Conservation (phyloP, 192 early-diverging fungal genomes). For the Radiomyces spectabilis region DNA sequence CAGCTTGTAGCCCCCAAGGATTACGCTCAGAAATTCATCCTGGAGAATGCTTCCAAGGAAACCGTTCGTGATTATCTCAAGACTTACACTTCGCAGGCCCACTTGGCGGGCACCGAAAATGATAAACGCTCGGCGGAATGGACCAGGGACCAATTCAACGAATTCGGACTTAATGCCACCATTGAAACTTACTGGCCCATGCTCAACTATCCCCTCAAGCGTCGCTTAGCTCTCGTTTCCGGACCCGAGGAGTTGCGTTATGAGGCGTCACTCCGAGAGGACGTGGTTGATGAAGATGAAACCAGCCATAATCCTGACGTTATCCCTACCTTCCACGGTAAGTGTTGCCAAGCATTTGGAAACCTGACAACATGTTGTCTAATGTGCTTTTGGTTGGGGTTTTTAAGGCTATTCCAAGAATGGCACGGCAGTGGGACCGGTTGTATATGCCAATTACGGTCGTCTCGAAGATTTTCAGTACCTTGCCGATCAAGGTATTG, state of each 20-base stretch:
- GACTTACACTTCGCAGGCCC: conserved; percentile 49
- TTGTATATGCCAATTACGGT: conserved; percentile 67
- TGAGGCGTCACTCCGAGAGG: conserved; percentile 49
- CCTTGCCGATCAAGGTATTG: conserved; percentile 35
- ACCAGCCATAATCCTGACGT: conserved; percentile 46
- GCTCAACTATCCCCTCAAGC: conserved; percentile 47
- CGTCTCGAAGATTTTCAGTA: conserved; percentile 43
- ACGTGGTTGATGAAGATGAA: conserved; percentile 47
- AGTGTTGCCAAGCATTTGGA: too few species aligned
- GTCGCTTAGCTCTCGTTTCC: conserved; percentile 44
- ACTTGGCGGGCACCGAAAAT: conserved; percentile 41
- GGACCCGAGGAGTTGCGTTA: conserved; percentile 33
- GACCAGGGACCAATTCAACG: conserved; percentile 43
- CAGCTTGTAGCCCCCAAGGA: too few species aligned
- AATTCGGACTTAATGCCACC: conserved; percentile 45
- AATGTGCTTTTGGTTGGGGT: neutral
- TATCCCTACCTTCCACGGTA: conserved; percentile 57
- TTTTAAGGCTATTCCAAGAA: conserved; percentile 38
- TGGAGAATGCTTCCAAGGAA: conserved; percentile 11
- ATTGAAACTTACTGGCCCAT: conserved; percentile 54
- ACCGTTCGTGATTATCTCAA: conserved; percentile 35
- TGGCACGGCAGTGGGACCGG: conserved; percentile 46
- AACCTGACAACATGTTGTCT: too few species aligned
- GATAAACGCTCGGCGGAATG: conserved; percentile 45
- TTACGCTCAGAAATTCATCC: conserved; percentile 5